A percentile compares a stretch with the other conserved stretches of the same genome.
Conservation (phyloP, 805 yeast species). For the Yarrowia yakushimensis region DNA sequence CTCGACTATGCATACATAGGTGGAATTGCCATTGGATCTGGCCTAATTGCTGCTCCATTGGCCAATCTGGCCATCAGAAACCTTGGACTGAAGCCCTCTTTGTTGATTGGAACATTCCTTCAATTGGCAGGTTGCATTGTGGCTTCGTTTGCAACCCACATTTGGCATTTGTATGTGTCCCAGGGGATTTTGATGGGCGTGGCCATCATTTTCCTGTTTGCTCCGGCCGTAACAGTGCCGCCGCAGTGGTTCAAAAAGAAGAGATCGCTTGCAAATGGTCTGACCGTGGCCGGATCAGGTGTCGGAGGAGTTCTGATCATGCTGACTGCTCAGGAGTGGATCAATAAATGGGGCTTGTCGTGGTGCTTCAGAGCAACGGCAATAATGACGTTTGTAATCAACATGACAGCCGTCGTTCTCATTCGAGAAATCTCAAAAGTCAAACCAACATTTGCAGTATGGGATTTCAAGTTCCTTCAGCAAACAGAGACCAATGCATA, state of each 20-base stretch:
- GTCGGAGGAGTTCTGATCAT: constrained; percentile 46
- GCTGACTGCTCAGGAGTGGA: constrained; percentile 37
- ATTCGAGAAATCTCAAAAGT: constrained; percentile 16
- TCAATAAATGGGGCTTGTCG: constrained; percentile 47
- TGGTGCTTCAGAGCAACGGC: constrained; percentile 54
- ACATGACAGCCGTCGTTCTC: constrained; percentile 3
- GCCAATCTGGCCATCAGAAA: constrained; percentile 19
- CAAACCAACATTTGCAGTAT: constrained; percentile 7
- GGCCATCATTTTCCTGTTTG: constrained; percentile 45
- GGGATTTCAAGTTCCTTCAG: neutral
- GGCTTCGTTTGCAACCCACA: constrained; percentile 28
- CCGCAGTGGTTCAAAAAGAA: constrained; percentile 50
- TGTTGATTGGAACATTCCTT: constrained; percentile 6
- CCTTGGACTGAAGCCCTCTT: constrained; percentile 8
- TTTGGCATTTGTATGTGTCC: constrained; percentile 52
- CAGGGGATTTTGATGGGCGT: constrained; percentile 52
- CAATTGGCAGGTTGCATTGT: constrained; percentile 17
- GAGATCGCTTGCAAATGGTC: constrained; percentile 48
- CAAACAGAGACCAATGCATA: neutral
- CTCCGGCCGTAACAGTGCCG: constrained; percentile 46
- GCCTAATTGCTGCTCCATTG: constrained; percentile 2
- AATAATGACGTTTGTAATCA: constrained; percentile 19
- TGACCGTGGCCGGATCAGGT: constrained; percentile 50
- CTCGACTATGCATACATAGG: constrained; percentile 21
- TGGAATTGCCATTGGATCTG: constrained; percentile 8